phyloP scores from a whole-genome alignment of 2,329 filamentous ascomycete genomes.

The Beauveria scarabaeidicola region DNA sequence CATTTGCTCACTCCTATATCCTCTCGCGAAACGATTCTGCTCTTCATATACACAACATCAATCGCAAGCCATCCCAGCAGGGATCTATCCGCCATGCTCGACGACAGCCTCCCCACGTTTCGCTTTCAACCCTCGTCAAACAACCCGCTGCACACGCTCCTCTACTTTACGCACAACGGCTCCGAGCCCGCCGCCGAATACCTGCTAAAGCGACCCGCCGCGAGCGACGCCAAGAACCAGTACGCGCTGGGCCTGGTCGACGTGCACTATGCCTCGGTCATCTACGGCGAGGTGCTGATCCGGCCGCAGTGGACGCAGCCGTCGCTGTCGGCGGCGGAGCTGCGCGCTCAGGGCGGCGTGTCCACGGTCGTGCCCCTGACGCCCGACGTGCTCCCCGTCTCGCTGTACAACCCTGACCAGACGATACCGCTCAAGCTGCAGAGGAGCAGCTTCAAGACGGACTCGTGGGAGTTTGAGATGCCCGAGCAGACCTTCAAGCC shows the following conservation, averaged over 20 bases:
- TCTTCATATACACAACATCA: not conserved
- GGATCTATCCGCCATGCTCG: slow-evolving; percentile 55
- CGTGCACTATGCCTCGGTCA: slow-evolving; percentile 66
- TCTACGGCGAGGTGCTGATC: slow-evolving; percentile 81
- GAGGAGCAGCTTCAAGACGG: slow-evolving; percentile 63
- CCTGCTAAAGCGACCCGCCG: slow-evolving; percentile 64
- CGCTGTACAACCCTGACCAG: slow-evolving; percentile 92
- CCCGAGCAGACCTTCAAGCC: slow-evolving; percentile 75
- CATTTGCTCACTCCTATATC: not conserved
- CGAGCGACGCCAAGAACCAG: slow-evolving; percentile 64
- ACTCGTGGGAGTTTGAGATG: slow-evolving; percentile 88
- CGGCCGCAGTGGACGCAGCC: slow-evolving; percentile 81
- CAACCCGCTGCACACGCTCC: slow-evolving; percentile 46
- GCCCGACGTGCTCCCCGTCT: slow-evolving; percentile 71
- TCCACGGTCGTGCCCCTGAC: slow-evolving; percentile 58
- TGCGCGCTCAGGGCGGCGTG: slow-evolving; percentile 60
- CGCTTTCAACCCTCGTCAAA: slow-evolving; percentile 44
- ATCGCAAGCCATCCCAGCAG: not conserved
- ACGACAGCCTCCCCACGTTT: slow-evolving; percentile 83
- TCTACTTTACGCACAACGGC: slow-evolving; percentile 61
- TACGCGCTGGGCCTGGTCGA: slow-evolving; percentile 85
- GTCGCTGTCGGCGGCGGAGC: slow-evolving; percentile 70
- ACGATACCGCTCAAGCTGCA: slow-evolving; percentile 62
- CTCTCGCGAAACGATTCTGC: too few species aligned
- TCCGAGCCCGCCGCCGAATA: slow-evolving; percentile 75